Base-by-base conservation (phyloP, 768 basidiomycete species). In the Lactarius pseudohatsudake region DNA sequence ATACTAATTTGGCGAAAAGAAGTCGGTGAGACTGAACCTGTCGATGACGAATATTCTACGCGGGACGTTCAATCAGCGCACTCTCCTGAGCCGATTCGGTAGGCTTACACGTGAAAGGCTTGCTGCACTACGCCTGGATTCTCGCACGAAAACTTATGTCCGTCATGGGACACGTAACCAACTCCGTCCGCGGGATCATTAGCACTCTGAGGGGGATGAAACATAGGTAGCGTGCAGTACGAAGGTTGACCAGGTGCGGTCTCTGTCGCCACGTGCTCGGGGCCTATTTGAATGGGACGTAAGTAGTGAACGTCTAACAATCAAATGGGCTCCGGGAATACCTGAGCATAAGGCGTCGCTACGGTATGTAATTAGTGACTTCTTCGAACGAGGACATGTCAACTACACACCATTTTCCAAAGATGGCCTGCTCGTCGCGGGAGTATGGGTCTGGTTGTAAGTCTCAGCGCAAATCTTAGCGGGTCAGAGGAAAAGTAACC, bases 41-140 rank as follows among this genome's bases (percentile, higher is more conserved):
- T 85, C 85, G 64, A 82, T 80, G 18, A 85, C 81, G 60, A 86
- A 86, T 20, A 85, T 81, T 5, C 83, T 66, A 20, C 11, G 11
- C 1, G n/a, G 47, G 30, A 50, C 30, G 6, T 2, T 10, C 15
- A 9, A 41, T 66, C 15, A 66, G 65, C 8, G 6, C 11, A 50
- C 22, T 11, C 28, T 34, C 16, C 22, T 13, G 1, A 16, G 1
- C 0, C 1, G 18, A 41, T 28, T 11, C 5, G 20, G 18, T 32
- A 1, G 2, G 78, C 84, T 66, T 72, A 86, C 84, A 88, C 84
- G 72, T 88, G 86, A 74, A 82, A 86, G 0, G 85, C 79, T 70
- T 82, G 85, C 22, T 81, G 81, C 74, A 83, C 75, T 9, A 82
- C 76, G 0, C 77, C 78, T 1, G 86, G 86, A 67, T 88, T 85